Evolutionary conservation across 2,329 filamentous ascomycete species (phyloP).

Genomic region (Ophiostoma ips): DNA sequence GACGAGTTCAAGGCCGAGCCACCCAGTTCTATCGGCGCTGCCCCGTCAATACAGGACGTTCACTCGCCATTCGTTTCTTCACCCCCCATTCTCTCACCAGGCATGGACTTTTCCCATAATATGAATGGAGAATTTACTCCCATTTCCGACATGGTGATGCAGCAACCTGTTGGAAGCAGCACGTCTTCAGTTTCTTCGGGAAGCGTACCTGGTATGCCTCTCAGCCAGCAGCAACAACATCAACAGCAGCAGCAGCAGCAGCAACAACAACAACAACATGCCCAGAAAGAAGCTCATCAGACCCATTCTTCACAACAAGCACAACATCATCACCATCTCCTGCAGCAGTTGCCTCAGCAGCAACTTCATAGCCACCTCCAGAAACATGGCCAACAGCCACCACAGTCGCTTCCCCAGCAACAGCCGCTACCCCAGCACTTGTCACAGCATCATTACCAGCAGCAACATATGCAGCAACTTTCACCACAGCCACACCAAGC

Average conservation of each 20-base stretch:
- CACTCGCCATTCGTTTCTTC: slow-evolving; percentile 38
- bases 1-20: slow-evolving; percentile 37
- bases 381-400: slow-evolving; percentile 3
- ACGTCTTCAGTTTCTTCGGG: slow-evolving; percentile 16
- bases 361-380: slow-evolving; percentile 4
- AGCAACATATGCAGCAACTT: slow-evolving; percentile 1
- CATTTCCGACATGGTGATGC: slow-evolving; percentile 42
- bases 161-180: slow-evolving; percentile 23
- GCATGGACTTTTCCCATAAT: slow-evolving; percentile 33
- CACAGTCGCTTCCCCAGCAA: not conserved
- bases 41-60: slow-evolving; percentile 27
- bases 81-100: slow-evolving; percentile 38
- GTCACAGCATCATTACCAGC: slow-evolving; percentile 11
- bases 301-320: not conserved
- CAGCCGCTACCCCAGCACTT: slow-evolving; percentile 17
- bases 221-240: slow-evolving; percentile 1
- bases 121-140: slow-evolving; percentile 30
- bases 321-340: slow-evolving; percentile 1
- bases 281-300: slow-evolving; percentile 14
- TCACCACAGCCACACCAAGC: slow-evolving; percentile 19
- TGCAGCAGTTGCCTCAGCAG: slow-evolving; percentile 4
- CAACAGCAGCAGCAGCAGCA: slow-evolving; percentile 13
- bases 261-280: slow-evolving; percentile 15
- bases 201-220: not conserved
- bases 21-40: slow-evolving; percentile 22